Conservation (phyloP, 108 stramenopile genomes). For the Skeletonema tropicum region DNA sequence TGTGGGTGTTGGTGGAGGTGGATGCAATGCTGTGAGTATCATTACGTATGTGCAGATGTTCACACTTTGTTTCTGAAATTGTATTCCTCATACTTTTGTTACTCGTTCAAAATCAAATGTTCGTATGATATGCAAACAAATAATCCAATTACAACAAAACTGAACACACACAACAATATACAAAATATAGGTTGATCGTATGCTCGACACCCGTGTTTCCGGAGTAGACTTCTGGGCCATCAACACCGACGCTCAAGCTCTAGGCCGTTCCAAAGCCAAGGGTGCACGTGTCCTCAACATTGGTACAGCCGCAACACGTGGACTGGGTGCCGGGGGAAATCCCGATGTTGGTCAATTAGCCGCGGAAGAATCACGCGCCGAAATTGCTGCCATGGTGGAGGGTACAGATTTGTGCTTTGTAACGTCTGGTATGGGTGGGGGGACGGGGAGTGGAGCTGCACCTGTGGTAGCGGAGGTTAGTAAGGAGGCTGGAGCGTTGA, state of each 20-base stretch:
- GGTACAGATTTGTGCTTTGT: conserved; percentile 91
- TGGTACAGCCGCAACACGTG: conserved; percentile 83
- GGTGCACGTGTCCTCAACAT: conserved; percentile 77
- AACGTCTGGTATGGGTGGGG: conserved; percentile 90
- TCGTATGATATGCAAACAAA: neutral
- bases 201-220: conserved; percentile 83
- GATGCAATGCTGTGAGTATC: conserved; percentile 56
- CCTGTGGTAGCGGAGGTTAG: conserved; percentile 85
- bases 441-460: conserved; percentile 89
- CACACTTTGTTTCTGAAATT: neutral
- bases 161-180: neutral
- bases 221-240: conserved; percentile 93
- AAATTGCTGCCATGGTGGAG: conserved; percentile 71
- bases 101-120: neutral
- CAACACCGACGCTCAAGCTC: conserved; percentile 92
- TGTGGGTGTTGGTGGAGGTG: conserved; percentile 79
- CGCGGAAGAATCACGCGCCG: conserved; percentile 82
- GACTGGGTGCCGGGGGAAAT: conserved; percentile 90
- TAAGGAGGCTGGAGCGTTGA: conserved; percentile 79
- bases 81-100: neutral
- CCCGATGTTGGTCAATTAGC: conserved; percentile 83
- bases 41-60: neutral
- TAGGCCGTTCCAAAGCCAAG: conserved; percentile 66
- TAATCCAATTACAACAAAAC: conserved; percentile 36
- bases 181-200: conserved; percentile 59